These are phyloP conservation scores for Exophiala xenobiotica DNA, from an alignment of 2,329 filamentous ascomycete species.

Conservation along the genomic window DNA sequence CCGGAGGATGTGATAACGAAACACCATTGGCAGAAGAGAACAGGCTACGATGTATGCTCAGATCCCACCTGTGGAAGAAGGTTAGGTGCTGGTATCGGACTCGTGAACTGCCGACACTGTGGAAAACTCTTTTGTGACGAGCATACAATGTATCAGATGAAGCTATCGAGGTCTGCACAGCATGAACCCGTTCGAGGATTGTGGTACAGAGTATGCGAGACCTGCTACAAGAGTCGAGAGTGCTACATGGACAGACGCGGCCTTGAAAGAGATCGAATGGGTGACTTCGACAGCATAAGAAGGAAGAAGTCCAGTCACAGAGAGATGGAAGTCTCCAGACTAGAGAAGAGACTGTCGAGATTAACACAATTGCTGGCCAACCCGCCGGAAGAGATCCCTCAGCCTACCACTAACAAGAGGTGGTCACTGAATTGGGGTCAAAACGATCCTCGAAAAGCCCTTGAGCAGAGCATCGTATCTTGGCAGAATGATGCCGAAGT, in stretches of 20 bases:
- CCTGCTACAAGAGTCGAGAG: constrained; percentile 95
- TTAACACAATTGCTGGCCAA: constrained; percentile 80
- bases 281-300: constrained; percentile 68
- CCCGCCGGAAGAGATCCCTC: constrained; percentile 62
- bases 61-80: constrained; percentile 82
- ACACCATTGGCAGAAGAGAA: constrained; percentile 81
- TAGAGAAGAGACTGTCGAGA: constrained; percentile 90
- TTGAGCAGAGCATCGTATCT: constrained; percentile 89
- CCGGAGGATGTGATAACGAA: constrained; percentile 88
- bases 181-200: constrained; percentile 87
- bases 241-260: constrained; percentile 91
- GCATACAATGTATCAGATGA: constrained; percentile 99
- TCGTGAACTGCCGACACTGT: constrained; percentile 89
- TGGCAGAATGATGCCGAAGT: constrained; percentile 93
- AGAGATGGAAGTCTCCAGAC: constrained; percentile 79
- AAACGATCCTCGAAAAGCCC: constrained; percentile 71
- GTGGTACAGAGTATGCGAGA: constrained; percentile 96
- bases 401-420: constrained; percentile 48
- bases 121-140: constrained; percentile 93
- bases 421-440: constrained; percentile 59
- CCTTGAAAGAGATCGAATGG: constrained; percentile 67
- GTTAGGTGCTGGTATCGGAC: constrained; percentile 74
- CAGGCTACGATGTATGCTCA: constrained; percentile 74
- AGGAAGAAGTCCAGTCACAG: constrained; percentile 78
- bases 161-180: constrained; percentile 80